Base-by-base conservation (phyloP, 345 rosid species). In the Eutrema heterophyllum region DNA sequence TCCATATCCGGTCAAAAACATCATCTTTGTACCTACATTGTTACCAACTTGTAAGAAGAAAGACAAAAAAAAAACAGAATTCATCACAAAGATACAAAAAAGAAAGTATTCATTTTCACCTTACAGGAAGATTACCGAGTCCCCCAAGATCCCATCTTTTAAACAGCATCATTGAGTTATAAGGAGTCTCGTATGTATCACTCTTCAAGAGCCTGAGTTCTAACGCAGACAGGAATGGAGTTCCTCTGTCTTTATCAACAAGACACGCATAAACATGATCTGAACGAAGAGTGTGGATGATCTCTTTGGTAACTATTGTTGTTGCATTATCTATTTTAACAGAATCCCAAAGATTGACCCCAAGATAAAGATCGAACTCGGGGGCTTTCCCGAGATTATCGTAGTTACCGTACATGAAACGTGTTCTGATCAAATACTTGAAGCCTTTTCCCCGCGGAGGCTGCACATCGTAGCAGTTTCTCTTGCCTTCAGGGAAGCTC, bases 371-470 rank as follows among this genome's bases (percentile, higher is more conserved):
- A 65, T 86, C 85, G n/a, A 87, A 87, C n/a, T 24, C 48, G 0
- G 85, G 89, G 2, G 70, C 30, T 16, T 15, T 16, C 4, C 70
- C 67, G 0, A 38, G 13, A 10, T 9, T 67, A 27, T 89, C 89
- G 7, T 87, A 89, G 67, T 87, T 82, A 7, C 87, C 88, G 38
- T 89, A 83, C 76, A 78, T 39, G 77, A 83, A 87, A 4, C 56
- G 53, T 4, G 86, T 73, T 71, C 92, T 74, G 48, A 87, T 74
- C 61, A 87, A 50, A 62, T 87, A 87, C 44, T 59, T 76, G 27
- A 41, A 35, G 9, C 68, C 79, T 52, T 50, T 76, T n/a, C 54
- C 78, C 2, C 55, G 74, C 0, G 58, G 69, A 13, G 73, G 79
- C 45, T 40, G 61, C 2, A 76, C 32, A 11, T 13, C 70, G 75